A percentile compares a stretch with the other conserved stretches of the same genome.
Evolutionary conservation across 1,139 yeast genomes (phyloP).

Genomic region (Torulaspora globosa): DNA sequence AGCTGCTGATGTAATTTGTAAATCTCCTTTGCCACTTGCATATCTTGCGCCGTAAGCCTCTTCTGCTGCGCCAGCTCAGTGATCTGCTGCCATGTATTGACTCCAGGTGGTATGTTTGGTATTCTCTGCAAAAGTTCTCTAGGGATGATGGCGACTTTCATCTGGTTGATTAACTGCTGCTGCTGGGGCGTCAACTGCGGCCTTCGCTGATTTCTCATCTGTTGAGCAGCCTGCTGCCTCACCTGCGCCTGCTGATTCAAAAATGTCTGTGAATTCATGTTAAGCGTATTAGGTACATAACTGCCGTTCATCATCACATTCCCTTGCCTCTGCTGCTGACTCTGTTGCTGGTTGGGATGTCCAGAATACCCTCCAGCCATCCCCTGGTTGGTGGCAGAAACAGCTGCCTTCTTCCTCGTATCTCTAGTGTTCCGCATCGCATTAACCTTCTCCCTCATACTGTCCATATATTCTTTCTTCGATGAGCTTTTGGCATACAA

Average conservation of each 20-base stretch:
- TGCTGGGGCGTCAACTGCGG: conserved; percentile 37
- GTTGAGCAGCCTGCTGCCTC: conserved; percentile 44
- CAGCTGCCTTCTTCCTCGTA: conserved; percentile 30
- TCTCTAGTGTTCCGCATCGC: conserved; percentile 36
- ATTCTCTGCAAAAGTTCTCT: conserved; percentile 63
- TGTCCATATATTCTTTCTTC: conserved; percentile 36
- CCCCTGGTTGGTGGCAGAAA: conserved; percentile 23
- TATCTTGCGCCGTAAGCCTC: conserved; percentile 38
- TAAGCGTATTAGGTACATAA: conserved; percentile 20
- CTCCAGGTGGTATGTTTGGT: conserved; percentile 78
- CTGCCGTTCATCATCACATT: conserved; percentile 16
- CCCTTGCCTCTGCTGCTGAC: conserved; percentile 19
- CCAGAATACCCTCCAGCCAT: conserved; percentile 13
- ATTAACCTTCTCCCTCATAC: conserved; percentile 36
- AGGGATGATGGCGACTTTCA: conserved; percentile 68
- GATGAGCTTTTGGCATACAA: conserved; percentile 36
- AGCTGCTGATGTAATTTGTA: conserved; percentile 40
- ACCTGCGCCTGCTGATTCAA: conserved; percentile 52
- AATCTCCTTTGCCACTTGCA: conserved; percentile 38
- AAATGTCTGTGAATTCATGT: conserved; percentile 40
- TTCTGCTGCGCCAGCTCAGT: conserved; percentile 62
- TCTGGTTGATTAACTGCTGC: conserved; percentile 38
- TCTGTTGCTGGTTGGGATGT: conserved; percentile 19
- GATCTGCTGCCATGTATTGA: conserved; percentile 79
- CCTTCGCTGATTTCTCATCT: conserved; percentile 29